A percentile compares a stretch with the other conserved stretches of the same genome.
These are phyloP conservation scores for Tetragonia tetragonoides DNA, from an alignment of 148 eudicot genomes.

Conservation along the genomic window DNA sequence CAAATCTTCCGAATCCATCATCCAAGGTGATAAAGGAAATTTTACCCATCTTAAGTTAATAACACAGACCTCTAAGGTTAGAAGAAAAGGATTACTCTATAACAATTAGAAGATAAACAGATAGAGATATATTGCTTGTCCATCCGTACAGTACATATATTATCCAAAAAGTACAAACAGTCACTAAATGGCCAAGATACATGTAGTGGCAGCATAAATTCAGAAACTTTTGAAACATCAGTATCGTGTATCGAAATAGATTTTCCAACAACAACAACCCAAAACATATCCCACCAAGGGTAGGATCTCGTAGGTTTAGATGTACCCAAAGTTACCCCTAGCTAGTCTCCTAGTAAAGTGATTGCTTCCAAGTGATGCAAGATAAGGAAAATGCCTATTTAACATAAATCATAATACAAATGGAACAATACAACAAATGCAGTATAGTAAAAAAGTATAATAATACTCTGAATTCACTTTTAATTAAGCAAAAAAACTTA, in stretches of 20 bases:
- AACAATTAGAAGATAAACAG: neutral
- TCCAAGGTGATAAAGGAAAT: neutral
- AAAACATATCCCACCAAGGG: neutral
- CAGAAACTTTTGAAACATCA: no score
- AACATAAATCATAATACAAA: neutral
- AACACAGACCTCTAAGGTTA: no score
- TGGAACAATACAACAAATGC: neutral
- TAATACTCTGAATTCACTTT: neutral
- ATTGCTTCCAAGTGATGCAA: neutral
- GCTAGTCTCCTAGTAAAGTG: neutral
- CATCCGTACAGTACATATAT: neutral
- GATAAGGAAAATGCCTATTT: neutral
- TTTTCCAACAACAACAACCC: neutral
- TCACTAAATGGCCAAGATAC: neutral
- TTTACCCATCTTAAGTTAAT: no score
- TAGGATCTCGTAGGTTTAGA: neutral
- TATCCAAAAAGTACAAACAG: neutral
- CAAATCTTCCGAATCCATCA: neutral
- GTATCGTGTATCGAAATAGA: no score
- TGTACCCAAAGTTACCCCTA: neutral
- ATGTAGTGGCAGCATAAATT: no score
- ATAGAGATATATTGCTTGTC: neutral
- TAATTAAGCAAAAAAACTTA: constrained; percentile 28
- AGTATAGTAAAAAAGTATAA: neutral
- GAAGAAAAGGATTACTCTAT: no score